phyloP scores from a whole-genome alignment of 176 grass and related monocot species.

The Zea luxurians region DNA sequence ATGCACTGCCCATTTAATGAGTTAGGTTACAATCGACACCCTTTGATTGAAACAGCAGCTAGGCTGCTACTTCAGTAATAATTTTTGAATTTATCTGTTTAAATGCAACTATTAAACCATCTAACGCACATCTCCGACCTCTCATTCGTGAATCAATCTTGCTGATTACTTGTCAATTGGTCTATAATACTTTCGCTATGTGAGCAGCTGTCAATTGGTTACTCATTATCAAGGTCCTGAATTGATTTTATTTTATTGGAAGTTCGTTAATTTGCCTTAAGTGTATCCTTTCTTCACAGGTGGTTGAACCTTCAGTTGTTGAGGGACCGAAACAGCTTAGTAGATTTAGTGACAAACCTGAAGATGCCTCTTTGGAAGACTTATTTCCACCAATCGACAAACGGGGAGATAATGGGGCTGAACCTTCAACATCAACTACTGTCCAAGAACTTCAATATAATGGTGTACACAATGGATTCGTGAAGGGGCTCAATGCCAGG shows the following conservation, averaged over 20 bases:
- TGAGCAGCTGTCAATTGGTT: background rate
- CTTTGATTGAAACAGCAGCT: background rate
- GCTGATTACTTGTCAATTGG: background rate
- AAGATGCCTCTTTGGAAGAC: conserved; percentile 84
- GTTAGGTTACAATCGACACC: background rate
- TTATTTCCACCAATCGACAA: conserved; percentile 80
- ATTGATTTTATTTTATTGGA: background rate
- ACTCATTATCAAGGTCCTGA: background rate
- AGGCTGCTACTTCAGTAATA: background rate
- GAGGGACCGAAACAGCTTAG: conserved; percentile 53
- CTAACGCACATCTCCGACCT: background rate
- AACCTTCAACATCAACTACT: conserved; percentile 80
- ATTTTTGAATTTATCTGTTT: background rate
- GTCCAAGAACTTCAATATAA: conserved; percentile 43
- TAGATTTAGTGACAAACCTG: conserved; percentile 91
- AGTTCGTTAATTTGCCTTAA: conserved; percentile 29
- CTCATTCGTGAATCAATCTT: background rate
- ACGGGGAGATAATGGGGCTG: conserved; percentile 50
- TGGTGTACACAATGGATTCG: conserved; percentile 58
- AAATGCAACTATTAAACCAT: background rate
- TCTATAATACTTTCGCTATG: background rate
- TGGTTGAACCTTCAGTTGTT: conserved; percentile 50
- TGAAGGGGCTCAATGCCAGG: conserved; percentile 65
- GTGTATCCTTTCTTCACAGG: conserved; percentile 33
- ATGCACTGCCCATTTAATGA: background rate